Base-by-base conservation (phyloP, 148 eudicot species). In the Polygonum maritimum region DNA sequence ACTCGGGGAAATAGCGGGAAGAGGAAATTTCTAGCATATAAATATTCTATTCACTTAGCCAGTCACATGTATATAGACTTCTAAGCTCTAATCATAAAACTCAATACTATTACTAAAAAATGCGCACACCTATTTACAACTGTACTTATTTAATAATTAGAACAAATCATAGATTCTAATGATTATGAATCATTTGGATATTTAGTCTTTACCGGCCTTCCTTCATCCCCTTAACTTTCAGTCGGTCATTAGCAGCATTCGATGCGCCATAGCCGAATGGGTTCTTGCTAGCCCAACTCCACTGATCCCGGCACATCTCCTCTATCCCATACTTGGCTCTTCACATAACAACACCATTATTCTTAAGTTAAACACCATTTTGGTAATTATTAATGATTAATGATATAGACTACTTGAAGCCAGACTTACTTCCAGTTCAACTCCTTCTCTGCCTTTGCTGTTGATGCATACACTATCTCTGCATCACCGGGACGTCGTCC, bases 401-500 rank as follows among this genome's bases (percentile, higher is more conserved):
- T 7, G 15, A 1, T 15, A 18, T 54, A 54, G 1, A 19, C 8
- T 4, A 18, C 0, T 18, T 7, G 22, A 54, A 54, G 15, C 9
- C 5, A 19, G 38, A 67, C 71, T 90, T 88, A 94, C 97, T 89
- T 94, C 97, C 98, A 94, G 69, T 88, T 85, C 78, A 94, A 83
- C 78, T 94, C 96, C 11, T 75, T 83, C 74, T 83, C 92, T 78
- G 97, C 98, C 78, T 94, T 94, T 67, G 79, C 92, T 7, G 96
- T 94, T 63, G 95, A 89, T 74, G 87, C 98, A 81, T 89, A 94
- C 41, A 94, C 97, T 71, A 86, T 35, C 85, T 94, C 98, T 18
- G 94, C 92, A 89, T 90, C 97, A 76, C 97, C 96, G 83, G 98
- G 91, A 57, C 98, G 90, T 67, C 97, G 86, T 11, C 36, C 96